phyloP scores from a whole-genome alignment of 1,284 basidiomycete genomes.

The Naganishia cerealis region DNA sequence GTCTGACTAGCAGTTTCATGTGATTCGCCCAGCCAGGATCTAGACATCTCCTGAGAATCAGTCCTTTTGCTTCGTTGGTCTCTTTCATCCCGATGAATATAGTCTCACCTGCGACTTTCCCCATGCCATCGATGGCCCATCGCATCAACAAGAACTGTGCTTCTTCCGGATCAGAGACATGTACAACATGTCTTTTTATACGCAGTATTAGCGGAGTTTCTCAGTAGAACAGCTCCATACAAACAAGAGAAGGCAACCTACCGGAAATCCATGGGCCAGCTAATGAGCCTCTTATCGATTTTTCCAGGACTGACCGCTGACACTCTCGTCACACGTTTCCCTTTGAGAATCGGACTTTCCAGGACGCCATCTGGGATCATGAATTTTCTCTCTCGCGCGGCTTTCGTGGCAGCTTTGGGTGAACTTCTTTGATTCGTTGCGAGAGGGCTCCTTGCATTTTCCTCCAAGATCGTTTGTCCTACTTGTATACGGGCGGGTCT shows the following conservation, averaged over 20 bases:
- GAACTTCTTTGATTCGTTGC: background rate
- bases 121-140: conserved; percentile 87
- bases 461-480: background rate
- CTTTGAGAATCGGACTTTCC: background rate
- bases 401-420: background rate
- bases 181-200: conserved; percentile 74
- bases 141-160: conserved; percentile 81
- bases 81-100: background rate
- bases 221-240: background rate
- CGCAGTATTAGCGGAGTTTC: background rate
- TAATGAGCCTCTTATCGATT: conserved; percentile 82
- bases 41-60: conserved; percentile 47
- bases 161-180: conserved; percentile 90
- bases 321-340: background rate
- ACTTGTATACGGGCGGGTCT: background rate
- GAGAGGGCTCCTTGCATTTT: background rate
- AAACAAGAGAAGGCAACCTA: conserved; percentile 57
- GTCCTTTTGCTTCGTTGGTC: too few species aligned
- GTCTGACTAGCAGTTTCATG: conserved; percentile 78
- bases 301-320: conserved; percentile 59
- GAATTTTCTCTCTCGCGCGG: background rate
- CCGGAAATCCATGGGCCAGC: conserved; percentile 78
- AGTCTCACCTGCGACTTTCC: conserved; percentile 80
- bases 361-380: background rate
- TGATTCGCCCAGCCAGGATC: conserved; percentile 87